These are phyloP conservation scores for Rutstroemia sp. DNA, from an alignment of 2,329 filamentous ascomycete species.

Conservation along the genomic window DNA sequence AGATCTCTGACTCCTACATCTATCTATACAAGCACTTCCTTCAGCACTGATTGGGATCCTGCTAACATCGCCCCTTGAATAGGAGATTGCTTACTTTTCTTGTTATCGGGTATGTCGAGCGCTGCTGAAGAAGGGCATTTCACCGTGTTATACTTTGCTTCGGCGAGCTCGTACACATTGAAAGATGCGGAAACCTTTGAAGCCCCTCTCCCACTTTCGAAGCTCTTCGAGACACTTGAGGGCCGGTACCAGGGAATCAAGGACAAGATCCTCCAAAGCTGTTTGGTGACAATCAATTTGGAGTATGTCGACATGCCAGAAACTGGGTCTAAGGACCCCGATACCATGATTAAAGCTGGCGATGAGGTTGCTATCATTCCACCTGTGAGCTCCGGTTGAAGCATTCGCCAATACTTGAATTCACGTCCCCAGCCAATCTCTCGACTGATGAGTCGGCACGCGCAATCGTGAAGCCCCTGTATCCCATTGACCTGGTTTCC, in stretches of 20 bases:
- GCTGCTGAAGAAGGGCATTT: constrained; percentile 50
- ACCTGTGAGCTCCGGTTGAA: constrained; percentile 74
- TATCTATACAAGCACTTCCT: not conserved
- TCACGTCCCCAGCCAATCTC: not conserved
- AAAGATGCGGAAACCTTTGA: constrained; percentile 57
- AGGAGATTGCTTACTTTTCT: not conserved
- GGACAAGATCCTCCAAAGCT: constrained; percentile 60
- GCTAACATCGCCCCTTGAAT: not conserved
- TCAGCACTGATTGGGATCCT: not conserved
- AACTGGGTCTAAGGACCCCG: constrained; percentile 33
- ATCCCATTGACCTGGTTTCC: too few species aligned
- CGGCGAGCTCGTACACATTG: constrained; percentile 62
- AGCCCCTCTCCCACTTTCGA: constrained; percentile 55
- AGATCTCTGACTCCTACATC: constrained; percentile 53
- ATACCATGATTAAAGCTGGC: constrained; percentile 54
- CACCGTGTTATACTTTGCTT: constrained; percentile 75
- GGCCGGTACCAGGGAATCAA: constrained; percentile 62
- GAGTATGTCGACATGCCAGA: constrained; percentile 65
- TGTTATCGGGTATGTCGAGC: constrained; percentile 9
- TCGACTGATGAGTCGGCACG: too few species aligned
- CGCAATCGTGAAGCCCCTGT: too few species aligned
- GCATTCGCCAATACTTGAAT: not conserved
- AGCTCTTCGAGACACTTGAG: constrained; percentile 63
- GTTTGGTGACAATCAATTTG: constrained; percentile 72
- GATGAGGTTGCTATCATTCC: constrained; percentile 86